These are phyloP conservation scores for Pittosporum tobira DNA, from an alignment of 129 eudicot genomes.

Conservation along the genomic window DNA sequence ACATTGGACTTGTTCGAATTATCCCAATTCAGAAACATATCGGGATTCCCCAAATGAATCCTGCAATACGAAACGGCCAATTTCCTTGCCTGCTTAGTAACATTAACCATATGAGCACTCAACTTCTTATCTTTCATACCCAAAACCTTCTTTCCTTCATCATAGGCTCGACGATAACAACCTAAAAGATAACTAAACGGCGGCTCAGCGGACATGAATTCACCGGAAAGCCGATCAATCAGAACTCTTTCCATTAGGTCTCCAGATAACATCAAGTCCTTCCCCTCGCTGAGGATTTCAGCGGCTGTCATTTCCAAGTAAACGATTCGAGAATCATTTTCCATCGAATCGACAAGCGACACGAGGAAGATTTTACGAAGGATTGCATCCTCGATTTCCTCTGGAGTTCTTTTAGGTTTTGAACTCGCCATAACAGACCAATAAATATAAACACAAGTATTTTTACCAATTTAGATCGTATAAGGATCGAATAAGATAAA, in stretches of 20 bases:
- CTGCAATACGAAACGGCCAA: conserved; percentile 66
- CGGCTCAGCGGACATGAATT: conserved; percentile 53
- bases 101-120: conserved; percentile 62
- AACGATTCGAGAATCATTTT: conserved; percentile 50
- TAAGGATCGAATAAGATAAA: no score
- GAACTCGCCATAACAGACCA: conserved; percentile 37
- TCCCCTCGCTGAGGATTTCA: conserved; percentile 75
- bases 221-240: conserved; percentile 74
- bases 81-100: conserved; percentile 64
- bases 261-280: conserved; percentile 45
- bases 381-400: conserved; percentile 81
- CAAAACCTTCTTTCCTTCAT: conserved; percentile 64
- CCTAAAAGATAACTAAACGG: conserved; percentile 63
- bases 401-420: conserved; percentile 62
- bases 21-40: conserved; percentile 57
- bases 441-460: not conserved
- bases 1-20: conserved; percentile 21
- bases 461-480: not conserved
- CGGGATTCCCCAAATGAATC: conserved; percentile 80
- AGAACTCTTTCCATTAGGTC: conserved; percentile 77
- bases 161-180: conserved; percentile 59
- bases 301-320: conserved; percentile 93
- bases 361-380: conserved; percentile 75
- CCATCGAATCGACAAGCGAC: conserved; percentile 65
- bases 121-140: conserved; percentile 70